Base-by-base conservation (phyloP, 1,284 basidiomycete genomes). In the Cystobasidium sp. region DNA sequence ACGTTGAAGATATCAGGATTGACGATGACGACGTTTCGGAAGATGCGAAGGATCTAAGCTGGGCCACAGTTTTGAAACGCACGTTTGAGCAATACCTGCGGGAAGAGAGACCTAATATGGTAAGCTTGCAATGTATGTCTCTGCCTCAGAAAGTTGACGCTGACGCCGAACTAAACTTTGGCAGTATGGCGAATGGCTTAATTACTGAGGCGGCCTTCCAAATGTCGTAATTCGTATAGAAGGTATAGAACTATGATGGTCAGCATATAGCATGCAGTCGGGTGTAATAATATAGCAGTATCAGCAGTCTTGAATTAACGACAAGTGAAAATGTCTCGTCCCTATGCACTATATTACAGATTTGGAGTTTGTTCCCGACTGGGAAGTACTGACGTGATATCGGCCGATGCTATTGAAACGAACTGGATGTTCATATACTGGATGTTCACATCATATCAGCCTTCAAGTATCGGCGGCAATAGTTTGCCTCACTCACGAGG, bases 71-170 rank as follows among this genome's bases (percentile, higher is more conserved):
- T 44, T 82, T 96, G 76, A 97, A 97, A 84, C 86, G 94, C 79
- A 94, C 92, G 56, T 96, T 95, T 80, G 94, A 97, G 84, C 87
- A 88, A 41, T 96, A 91, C 82, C 81, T 96, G 72, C 87, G 94
- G 56, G 91, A 90, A 20, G 94, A 96, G 83, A 84, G 86, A 76
- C 92, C 93, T 4, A 73, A 73, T 44, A 73, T 73, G 70, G 70
- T 73, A 43, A 55, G 70, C 64, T 31, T 14, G 18, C 12, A 41
- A 3, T 47, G 18, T 41, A 46, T 14, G 22, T 12, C 20, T 51
- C 14, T 6, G 12, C 31, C 5, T 1, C 16, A 22, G 12, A 37
- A 24, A n/a, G 31, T 4, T 24, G 44, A 5, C 18, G 16, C 61
- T 63, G 61, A 63, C 20, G 8, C 44, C 31, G 39, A 5, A 16